These are phyloP conservation scores for Ochromonadaceae sp. DNA, from an alignment of 352 stramenopile species.

Conservation along the genomic window DNA sequence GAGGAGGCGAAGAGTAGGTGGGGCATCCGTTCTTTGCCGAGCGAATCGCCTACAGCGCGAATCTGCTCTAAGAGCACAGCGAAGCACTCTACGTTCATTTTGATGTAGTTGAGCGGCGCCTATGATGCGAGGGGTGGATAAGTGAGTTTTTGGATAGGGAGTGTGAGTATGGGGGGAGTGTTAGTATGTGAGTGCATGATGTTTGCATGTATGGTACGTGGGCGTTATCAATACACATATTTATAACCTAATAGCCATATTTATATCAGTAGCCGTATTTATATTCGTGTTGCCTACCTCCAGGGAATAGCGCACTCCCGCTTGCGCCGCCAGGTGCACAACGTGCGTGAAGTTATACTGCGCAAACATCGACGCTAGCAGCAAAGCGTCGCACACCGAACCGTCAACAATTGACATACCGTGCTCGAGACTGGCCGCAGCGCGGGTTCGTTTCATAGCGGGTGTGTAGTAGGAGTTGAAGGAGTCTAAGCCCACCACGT, in stretches of 20 bases:
- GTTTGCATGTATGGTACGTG: too few species aligned
- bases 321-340: slow-evolving; percentile 58
- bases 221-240: too few species aligned
- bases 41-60: too few species aligned
- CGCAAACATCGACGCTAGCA: slow-evolving; percentile 49
- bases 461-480: slow-evolving; percentile 68
- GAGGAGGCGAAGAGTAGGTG: slow-evolving; percentile 78
- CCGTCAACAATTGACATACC: slow-evolving; percentile 49
- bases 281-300: too few species aligned
- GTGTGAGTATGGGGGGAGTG: too few species aligned
- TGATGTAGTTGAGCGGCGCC: slow-evolving; percentile 63
- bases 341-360: slow-evolving; percentile 45
- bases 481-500: slow-evolving; percentile 57
- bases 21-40: slow-evolving; percentile 22
- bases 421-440: slow-evolving; percentile 43
- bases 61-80: slow-evolving; percentile 58
- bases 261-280: too few species aligned
- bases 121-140: too few species aligned
- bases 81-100: slow-evolving; percentile 55
- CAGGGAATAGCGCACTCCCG: slow-evolving; percentile 58
- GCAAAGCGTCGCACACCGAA: slow-evolving; percentile 49
- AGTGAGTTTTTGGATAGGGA: too few species aligned
- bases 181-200: too few species aligned
- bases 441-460: slow-evolving; percentile 54
- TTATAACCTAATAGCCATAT: too few species aligned